phyloP scores from a whole-genome alignment of 495 filamentous ascomycete species.

The Penicillium alfredii region DNA sequence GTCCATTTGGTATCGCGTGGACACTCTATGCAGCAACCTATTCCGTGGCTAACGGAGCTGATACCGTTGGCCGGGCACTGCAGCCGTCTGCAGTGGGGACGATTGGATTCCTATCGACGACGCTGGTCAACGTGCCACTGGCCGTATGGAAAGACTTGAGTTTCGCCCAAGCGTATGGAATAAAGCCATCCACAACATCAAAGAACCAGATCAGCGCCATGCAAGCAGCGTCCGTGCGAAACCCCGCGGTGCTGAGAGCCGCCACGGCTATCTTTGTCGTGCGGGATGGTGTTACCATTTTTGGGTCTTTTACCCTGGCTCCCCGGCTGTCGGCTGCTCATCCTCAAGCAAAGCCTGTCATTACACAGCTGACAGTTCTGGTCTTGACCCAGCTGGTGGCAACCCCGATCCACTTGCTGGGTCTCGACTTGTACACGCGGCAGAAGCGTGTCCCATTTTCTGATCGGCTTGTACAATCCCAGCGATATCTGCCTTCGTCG shows the following conservation, averaged over 20 bases:
- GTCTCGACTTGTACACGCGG: conserved; percentile 29
- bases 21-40: conserved; percentile 31
- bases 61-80: conserved; percentile 22
- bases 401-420: conserved; percentile 32
- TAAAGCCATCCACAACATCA: too few species aligned
- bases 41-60: conserved; percentile 27
- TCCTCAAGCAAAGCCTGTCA: conserved; percentile 22
- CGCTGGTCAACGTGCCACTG: conserved; percentile 29
- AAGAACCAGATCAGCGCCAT: neutral
- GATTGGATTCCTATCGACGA: conserved; percentile 23
- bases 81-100: conserved; percentile 15
- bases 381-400: conserved; percentile 30
- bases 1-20: conserved; percentile 26
- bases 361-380: conserved; percentile 30
- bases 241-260: conserved; percentile 10
- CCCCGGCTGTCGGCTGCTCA: conserved; percentile 16
- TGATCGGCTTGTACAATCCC: conserved; percentile 19
- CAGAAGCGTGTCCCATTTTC: conserved; percentile 14
- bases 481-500: conserved; percentile 21
- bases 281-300: conserved; percentile 34
- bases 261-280: conserved; percentile 48
- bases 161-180: conserved; percentile 32
- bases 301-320: conserved; percentile 33
- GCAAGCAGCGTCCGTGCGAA: too few species aligned
- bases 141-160: conserved; percentile 35